Percentiles rank a stretch among this genome's conserved stretches.
Conservation (phyloP, 345 rosid species). For the Psidium friedrichsthalianum region DNA sequence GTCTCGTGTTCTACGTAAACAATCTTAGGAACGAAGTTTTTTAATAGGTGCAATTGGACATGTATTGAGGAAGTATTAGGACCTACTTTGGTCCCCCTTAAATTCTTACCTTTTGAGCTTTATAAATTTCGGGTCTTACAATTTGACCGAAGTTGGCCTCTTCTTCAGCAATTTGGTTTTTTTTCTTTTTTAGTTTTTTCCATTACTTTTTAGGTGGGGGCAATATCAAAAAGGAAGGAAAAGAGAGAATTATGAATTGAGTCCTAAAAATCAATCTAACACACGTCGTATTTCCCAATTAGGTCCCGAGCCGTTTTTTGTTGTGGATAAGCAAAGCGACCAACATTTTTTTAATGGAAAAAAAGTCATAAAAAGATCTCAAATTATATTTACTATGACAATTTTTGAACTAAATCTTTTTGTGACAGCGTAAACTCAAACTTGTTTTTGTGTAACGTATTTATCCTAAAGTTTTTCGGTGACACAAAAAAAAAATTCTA, state of each 20-base stretch:
- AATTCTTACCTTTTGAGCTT: neutral
- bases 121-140: neutral
- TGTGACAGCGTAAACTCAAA: no score
- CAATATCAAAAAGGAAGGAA: neutral
- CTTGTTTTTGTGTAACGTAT: no score
- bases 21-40: neutral
- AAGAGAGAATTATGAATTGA: neutral
- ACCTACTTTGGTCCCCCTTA: neutral
- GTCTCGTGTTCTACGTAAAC: neutral
- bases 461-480: no score
- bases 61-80: neutral
- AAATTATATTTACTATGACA: no score
- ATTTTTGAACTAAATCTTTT: no score
- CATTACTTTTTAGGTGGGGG: neutral
- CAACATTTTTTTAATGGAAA: no score
- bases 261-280: neutral
- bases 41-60: neutral
- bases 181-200: neutral
- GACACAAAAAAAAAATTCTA: no score
- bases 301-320: neutral
- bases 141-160: neutral
- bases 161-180: neutral
- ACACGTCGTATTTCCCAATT: neutral
- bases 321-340: neutral
- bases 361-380: no score